A percentile compares a stretch with the other conserved stretches of the same genome.
These are phyloP conservation scores for Termitomyces bulborhizus DNA, from an alignment of 768 basidiomycete genomes.

Conservation along the genomic window DNA sequence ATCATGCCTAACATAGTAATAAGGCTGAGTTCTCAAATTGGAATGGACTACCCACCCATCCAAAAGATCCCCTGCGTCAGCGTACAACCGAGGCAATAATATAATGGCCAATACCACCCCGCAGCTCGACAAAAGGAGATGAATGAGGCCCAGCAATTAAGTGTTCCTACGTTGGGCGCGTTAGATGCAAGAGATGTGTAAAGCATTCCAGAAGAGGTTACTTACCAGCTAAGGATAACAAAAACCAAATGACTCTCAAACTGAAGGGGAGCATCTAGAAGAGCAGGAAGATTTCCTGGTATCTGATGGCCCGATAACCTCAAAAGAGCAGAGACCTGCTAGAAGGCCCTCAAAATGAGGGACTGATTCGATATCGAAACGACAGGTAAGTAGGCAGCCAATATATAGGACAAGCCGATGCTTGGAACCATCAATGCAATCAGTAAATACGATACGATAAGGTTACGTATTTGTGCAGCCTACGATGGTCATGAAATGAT, in stretches of 20 bases:
- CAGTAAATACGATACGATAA: not conserved
- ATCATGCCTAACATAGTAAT: conserved; percentile 41
- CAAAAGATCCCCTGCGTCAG: conserved; percentile 52
- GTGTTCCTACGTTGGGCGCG: conserved; percentile 31
- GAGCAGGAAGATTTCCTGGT: not conserved
- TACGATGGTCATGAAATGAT: not conserved
- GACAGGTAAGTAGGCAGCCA: not conserved
- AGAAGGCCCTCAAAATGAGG: not conserved
- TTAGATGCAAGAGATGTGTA: not conserved
- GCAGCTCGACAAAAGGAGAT: conserved; percentile 38
- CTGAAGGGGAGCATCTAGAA: conserved; percentile 46
- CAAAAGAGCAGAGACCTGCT: not conserved
- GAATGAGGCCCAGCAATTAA: conserved; percentile 44
- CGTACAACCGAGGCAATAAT: conserved; percentile 45
- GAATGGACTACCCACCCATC: conserved; percentile 35
- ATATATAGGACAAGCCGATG: not conserved
- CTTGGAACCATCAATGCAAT: conserved; percentile 3
- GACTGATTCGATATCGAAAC: not conserved
- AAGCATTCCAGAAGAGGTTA: not conserved
- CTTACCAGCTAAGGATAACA: conserved; percentile 49
- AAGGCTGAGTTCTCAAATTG: not conserved
- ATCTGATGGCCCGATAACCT: not conserved
- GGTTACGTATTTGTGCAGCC: not conserved
- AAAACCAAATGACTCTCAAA: conserved; percentile 54
- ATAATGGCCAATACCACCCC: conserved; percentile 40